Conservation (phyloP, 176 grass and related monocot genomes). For the Carex littledalei region DNA sequence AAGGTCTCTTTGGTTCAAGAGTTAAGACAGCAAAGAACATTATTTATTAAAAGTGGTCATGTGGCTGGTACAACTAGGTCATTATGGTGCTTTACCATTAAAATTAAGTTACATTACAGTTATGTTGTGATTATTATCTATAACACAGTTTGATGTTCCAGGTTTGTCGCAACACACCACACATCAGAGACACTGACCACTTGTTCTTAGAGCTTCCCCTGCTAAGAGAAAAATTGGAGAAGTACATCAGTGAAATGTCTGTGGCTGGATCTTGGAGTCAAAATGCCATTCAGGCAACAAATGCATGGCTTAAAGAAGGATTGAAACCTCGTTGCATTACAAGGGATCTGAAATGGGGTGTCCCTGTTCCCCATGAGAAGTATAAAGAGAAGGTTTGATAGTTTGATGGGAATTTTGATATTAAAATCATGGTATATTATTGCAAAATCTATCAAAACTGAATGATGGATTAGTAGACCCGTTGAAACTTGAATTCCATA, state of each 20-base stretch:
- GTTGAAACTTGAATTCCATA: background rate
- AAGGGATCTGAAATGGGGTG: constrained; percentile 99
- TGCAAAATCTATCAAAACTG: background rate
- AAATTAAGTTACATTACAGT: background rate
- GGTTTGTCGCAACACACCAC: constrained; percentile 74
- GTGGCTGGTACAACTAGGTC: background rate
- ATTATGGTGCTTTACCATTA: constrained; percentile 2
- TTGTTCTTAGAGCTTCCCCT: constrained; percentile 95
- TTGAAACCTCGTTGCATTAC: constrained; percentile 87
- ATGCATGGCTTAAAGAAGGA: constrained; percentile 98
- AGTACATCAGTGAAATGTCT: constrained; percentile 78
- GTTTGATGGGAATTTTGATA: background rate
- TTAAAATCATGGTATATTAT: background rate
- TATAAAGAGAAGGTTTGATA: constrained; percentile 80
- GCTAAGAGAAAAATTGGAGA: constrained; percentile 66
- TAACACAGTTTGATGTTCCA: constrained; percentile 4
- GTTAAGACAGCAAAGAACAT: background rate
- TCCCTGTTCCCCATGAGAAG: constrained; percentile 90
- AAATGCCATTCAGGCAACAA: constrained; percentile 96
- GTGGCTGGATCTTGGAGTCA: constrained; percentile 92
- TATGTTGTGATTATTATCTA: background rate
- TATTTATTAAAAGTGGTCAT: background rate
- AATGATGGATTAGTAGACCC: background rate
- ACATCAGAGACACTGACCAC: constrained; percentile 84
- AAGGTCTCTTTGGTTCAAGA: background rate